A percentile compares a stretch with the other conserved stretches of the same genome.
phyloP scores from a whole-genome alignment of 2,329 filamentous ascomycete genomes.

The Microthyrium microscopicum region DNA sequence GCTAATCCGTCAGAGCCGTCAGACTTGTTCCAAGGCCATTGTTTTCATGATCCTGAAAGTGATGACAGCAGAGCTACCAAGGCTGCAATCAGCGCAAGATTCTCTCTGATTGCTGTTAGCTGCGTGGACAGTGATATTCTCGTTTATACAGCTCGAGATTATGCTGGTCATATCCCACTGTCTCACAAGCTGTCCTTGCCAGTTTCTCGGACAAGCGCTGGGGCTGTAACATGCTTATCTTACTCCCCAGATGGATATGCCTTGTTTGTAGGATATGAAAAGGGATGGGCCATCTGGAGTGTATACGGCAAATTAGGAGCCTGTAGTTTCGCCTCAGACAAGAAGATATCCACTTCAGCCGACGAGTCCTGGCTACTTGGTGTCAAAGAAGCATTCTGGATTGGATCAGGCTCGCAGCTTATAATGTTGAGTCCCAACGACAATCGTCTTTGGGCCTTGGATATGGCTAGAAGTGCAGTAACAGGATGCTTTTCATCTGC shows the following conservation, averaged over 20 bases:
- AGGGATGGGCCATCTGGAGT: constrained; percentile 92
- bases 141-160: constrained; percentile 88
- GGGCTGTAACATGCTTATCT: constrained; percentile 53
- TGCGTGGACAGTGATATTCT: constrained; percentile 63
- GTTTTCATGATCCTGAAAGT: constrained; percentile 61
- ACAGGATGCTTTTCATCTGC: constrained; percentile 82
- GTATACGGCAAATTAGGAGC: constrained; percentile 86
- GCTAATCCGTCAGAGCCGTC: constrained; percentile 1
- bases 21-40: constrained; percentile 66
- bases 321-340: constrained; percentile 63
- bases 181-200: constrained; percentile 64
- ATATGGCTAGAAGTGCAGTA: constrained; percentile 88
- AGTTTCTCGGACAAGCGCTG: constrained; percentile 47
- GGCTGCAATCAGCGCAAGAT: constrained; percentile 81
- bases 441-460: constrained; percentile 69
- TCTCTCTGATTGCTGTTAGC: constrained; percentile 80
- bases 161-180: constrained; percentile 75
- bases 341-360: constrained; percentile 45
- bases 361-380: constrained; percentile 74
- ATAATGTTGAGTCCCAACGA: constrained; percentile 55
- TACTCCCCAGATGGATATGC: constrained; percentile 97
- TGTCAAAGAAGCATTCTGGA: constrained; percentile 64
- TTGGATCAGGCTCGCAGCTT: constrained; percentile 74
- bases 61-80: constrained; percentile 47
- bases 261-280: constrained; percentile 81